Evolutionary conservation across 2,329 filamentous ascomycete genomes (phyloP).

Genomic region (Cladosporium sp.): DNA sequence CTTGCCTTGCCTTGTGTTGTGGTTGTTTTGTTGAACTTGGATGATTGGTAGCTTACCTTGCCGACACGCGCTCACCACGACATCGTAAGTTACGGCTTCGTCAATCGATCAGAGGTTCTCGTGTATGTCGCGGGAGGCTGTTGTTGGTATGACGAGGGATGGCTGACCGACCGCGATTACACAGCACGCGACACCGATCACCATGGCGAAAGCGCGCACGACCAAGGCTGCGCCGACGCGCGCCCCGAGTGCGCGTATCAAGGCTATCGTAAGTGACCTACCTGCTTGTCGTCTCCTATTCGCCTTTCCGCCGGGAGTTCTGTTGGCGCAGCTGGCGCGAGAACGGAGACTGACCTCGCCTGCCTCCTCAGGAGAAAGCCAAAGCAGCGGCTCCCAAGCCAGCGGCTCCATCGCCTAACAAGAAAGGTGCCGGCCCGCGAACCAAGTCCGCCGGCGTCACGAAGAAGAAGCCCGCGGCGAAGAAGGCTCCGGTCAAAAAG

Average conservation of each 20-base stretch:
- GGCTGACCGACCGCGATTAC: background rate
- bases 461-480: slow-evolving; percentile 13
- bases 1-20: too few relatives aligned
- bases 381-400: slow-evolving; percentile 12
- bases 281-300: background rate
- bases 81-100: too few relatives aligned
- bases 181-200: background rate
- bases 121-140: too few relatives aligned
- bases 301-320: background rate
- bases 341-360: background rate
- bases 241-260: background rate
- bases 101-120: too few relatives aligned
- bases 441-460: slow-evolving; percentile 6
- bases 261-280: background rate
- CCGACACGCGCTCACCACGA: too few relatives aligned
- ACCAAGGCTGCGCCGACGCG: background rate
- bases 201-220: background rate
- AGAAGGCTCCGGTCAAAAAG: slow-evolving; percentile 10
- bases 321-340: background rate
- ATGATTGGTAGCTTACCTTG: too few relatives aligned
- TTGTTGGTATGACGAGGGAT: too few relatives aligned
- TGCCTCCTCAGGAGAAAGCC: background rate
- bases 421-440: background rate
- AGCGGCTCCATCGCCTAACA: slow-evolving; percentile 4
- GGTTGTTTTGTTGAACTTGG: too few relatives aligned